Evolutionary conservation across 176 grass and related monocot genomes (phyloP).

Genomic region (Zoysia japonica): DNA sequence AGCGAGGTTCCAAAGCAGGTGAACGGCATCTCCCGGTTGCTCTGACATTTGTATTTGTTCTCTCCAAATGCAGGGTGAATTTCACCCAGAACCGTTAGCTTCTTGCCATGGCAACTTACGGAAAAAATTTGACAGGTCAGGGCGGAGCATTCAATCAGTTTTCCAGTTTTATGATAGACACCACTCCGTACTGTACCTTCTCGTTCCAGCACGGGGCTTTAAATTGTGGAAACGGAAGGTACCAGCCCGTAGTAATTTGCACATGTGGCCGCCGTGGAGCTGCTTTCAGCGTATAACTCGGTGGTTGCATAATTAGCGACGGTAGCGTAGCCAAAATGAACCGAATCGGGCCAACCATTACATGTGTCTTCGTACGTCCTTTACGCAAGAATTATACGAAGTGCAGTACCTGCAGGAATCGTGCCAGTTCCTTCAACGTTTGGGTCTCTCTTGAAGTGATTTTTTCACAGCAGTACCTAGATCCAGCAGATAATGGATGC

Average conservation of each 20-base stretch:
- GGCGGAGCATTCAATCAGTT: background rate
- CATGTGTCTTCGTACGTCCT: background rate
- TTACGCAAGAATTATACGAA: background rate
- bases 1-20: slow-evolving; percentile 2
- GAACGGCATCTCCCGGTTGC: background rate
- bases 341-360: slow-evolving; percentile 29
- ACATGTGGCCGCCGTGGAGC: too few species aligned
- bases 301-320: background rate
- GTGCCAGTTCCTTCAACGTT: slow-evolving; percentile 5
- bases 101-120: background rate
- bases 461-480: background rate
- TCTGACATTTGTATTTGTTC: background rate
- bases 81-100: background rate
- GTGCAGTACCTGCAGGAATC: background rate
- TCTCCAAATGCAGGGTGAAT: background rate
- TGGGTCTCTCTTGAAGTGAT: slow-evolving; percentile 6
- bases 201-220: slow-evolving; percentile 14
- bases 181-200: background rate
- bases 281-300: background rate
- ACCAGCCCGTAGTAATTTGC: too few species aligned
- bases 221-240: slow-evolving; percentile 30
- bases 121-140: background rate
- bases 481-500: too few species aligned
- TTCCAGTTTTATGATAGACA: background rate
- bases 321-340: background rate